Conservation (phyloP, 306 rosid genomes). For the Fragaria nilgerrensis region DNA sequence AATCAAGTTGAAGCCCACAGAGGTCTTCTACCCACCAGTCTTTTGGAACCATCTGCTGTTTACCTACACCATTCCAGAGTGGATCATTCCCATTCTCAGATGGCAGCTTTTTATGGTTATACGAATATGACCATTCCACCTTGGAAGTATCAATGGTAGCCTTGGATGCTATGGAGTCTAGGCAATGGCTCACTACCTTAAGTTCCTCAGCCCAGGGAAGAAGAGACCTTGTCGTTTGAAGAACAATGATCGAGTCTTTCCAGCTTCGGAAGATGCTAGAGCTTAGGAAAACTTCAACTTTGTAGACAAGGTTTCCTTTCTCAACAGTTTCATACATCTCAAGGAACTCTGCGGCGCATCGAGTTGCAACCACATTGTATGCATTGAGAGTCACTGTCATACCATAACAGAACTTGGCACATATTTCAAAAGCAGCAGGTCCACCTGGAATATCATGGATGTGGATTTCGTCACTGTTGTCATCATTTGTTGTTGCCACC, state of each 20-base stretch:
- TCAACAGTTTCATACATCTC: conserved; percentile 87
- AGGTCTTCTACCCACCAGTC: conserved; percentile 99
- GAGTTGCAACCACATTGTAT: conserved; percentile 85
- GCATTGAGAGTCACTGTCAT: conserved; percentile 93
- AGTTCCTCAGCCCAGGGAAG: conserved; percentile 95
- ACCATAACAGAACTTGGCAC: conserved; percentile 89
- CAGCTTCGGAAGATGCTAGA: conserved; percentile 91
- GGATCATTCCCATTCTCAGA: conserved; percentile 68
- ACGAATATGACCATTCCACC: conserved; percentile 97
- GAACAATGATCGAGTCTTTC: conserved; percentile 93
- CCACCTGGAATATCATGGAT: conserved; percentile 91
- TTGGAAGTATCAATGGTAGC: conserved; percentile 72
- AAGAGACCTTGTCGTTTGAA: conserved; percentile 76
- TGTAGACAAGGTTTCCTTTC: conserved; percentile 89
- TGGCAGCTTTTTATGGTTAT: conserved; percentile 76
- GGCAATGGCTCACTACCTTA: conserved; percentile 74
- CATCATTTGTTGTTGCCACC: conserved; percentile 51
- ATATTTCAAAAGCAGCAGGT: conserved; percentile 91
- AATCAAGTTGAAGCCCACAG: conserved; percentile 83
- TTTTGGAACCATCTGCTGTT: conserved; percentile 66
- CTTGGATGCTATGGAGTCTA: conserved; percentile 88
- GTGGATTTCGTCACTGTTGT: conserved; percentile 54
- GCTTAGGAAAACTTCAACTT: conserved; percentile 91
- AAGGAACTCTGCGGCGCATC: conserved; percentile 91
- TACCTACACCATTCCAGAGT: conserved; percentile 68